Evolutionary conservation across 78 protist genomes (phyloP).

Genomic region (Acrasis kona): DNA sequence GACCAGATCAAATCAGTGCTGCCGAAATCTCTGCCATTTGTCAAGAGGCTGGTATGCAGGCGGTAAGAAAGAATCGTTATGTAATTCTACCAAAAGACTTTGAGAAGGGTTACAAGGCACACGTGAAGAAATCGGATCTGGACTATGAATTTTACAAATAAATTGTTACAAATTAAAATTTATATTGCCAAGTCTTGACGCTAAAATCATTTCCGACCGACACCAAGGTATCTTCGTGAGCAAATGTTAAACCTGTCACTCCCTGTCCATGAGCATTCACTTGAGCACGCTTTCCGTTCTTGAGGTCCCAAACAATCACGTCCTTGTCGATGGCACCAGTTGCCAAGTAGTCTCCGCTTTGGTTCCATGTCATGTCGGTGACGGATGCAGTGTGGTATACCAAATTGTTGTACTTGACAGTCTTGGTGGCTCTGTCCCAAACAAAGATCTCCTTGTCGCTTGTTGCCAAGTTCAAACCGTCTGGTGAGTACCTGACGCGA

Average conservation of each 20-base stretch:
- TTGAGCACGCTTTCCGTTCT: neutral
- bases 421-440: constrained; percentile 9
- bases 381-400: neutral
- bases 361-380: neutral
- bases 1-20: constrained; percentile 92
- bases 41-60: constrained; percentile 99
- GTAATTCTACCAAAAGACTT: constrained; percentile 95
- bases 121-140: neutral
- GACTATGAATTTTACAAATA: neutral
- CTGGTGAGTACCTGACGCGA: constrained; percentile 59
- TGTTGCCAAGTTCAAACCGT: constrained; percentile 43
- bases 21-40: constrained; percentile 97
- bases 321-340: neutral
- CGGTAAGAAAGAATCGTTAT: constrained; percentile 97
- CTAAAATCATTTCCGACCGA: constrained; percentile 1
- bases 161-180: neutral
- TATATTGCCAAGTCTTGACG: neutral
- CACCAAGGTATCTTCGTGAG: neutral
- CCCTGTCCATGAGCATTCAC: neutral
- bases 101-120: constrained; percentile 88
- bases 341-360: neutral
- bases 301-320: neutral
- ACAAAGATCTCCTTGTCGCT: constrained; percentile 53
- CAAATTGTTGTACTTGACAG: neutral
- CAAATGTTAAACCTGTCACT: neutral